Percentiles rank a stretch among this genome's conserved stretches.
phyloP scores from a whole-genome alignment of 768 basidiomycete genomes.

The Lentinula boryana region DNA sequence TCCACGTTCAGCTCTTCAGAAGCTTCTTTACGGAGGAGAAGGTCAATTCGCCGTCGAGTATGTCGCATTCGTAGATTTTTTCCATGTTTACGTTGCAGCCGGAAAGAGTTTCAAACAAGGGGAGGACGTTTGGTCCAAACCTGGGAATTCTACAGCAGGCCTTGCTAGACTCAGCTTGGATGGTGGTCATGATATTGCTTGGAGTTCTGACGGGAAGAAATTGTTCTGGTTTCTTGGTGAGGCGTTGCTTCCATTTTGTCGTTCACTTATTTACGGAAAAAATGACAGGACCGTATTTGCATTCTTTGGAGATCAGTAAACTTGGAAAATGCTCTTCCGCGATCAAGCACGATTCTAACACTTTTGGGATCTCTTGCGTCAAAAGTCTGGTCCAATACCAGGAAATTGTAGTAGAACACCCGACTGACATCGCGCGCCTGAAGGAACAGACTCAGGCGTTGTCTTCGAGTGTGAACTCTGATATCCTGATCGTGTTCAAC shows the following conservation, averaged over 20 bases:
- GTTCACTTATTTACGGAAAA: neutral
- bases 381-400: constrained; percentile 50
- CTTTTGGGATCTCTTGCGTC: constrained; percentile 61
- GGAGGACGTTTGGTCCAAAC: constrained; percentile 61
- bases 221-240: constrained; percentile 73
- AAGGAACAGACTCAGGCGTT: constrained; percentile 38
- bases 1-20: neutral
- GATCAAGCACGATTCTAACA: constrained; percentile 41
- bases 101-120: constrained; percentile 31
- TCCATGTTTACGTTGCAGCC: constrained; percentile 56
- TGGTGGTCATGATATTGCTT: constrained; percentile 67
- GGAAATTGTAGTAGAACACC: constrained; percentile 52
- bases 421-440: constrained; percentile 55
- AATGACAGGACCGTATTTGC: constrained; percentile 52
- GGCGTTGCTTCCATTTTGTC: neutral
- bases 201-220: constrained; percentile 56
- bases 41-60: constrained; percentile 22
- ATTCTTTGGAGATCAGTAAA: constrained; percentile 52
- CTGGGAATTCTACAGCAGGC: constrained; percentile 57
- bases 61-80: constrained; percentile 65
- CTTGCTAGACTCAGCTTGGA: constrained; percentile 62
- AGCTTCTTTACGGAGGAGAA: neutral
- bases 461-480: constrained; percentile 22
- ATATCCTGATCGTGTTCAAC: constrained; percentile 55
- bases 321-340: constrained; percentile 41